Evolutionary conservation across 257 asterid species (phyloP).

Genomic region (Datura wrightii): DNA sequence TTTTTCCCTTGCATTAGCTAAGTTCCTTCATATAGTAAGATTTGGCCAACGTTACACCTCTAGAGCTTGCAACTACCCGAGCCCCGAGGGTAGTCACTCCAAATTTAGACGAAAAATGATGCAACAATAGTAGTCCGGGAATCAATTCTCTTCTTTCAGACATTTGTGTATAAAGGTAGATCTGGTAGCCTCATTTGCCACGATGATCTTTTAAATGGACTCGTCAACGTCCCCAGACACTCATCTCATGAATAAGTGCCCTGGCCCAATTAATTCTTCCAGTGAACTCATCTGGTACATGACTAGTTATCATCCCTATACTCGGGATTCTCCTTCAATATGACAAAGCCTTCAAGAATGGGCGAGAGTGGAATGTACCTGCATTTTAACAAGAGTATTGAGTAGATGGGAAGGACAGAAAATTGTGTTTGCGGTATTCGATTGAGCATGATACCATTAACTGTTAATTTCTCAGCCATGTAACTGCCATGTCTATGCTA

Average conservation of each 20-base stretch:
- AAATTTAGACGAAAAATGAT: neutral
- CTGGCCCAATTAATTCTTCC: neutral
- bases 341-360: slow-evolving; percentile 93
- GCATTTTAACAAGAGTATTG: slow-evolving; percentile 33
- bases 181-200: neutral
- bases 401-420: neutral
- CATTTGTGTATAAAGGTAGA: neutral
- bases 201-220: neutral
- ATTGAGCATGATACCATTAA: neutral
- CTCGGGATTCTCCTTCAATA: slow-evolving; percentile 87
- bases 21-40: neutral
- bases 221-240: neutral
- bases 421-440: neutral
- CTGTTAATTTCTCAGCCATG: neutral
- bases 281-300: neutral
- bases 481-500: neutral
- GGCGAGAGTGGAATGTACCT: slow-evolving; percentile 91
- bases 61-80: neutral
- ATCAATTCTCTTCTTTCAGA: slow-evolving; percentile 18
- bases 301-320: slow-evolving; percentile 60
- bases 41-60: neutral
- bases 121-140: neutral
- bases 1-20: neutral
- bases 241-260: neutral
- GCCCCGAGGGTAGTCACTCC: neutral